Conservation (phyloP, 345 rosid genomes). For the Eucalyptus rudis region DNA sequence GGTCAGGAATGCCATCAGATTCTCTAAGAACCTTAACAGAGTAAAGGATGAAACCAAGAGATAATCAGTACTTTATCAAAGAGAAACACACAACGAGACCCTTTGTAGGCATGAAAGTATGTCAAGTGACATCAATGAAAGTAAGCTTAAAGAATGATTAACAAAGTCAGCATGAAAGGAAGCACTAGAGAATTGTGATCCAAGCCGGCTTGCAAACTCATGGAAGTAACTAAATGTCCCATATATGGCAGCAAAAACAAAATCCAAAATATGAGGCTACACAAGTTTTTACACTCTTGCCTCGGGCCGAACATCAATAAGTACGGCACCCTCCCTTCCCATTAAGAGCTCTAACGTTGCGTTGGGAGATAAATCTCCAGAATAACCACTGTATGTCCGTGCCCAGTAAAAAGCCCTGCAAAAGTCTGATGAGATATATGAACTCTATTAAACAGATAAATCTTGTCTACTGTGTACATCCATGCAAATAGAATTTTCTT, state of each 20-base stretch:
- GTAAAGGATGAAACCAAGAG: background rate
- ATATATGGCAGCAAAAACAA: background rate
- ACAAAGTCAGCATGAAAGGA: background rate
- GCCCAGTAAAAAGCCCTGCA: conserved; percentile 83
- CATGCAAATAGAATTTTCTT: background rate
- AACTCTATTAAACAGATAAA: conserved; percentile 15
- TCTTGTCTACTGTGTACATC: background rate
- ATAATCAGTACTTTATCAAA: background rate
- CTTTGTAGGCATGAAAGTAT: background rate
- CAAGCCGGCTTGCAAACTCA: background rate
- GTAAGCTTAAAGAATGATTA: background rate
- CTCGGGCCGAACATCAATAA: conserved; percentile 92
- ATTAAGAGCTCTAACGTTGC: conserved; percentile 56
- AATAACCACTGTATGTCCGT: conserved; percentile 68
- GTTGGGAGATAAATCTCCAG: conserved; percentile 83
- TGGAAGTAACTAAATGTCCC: background rate
- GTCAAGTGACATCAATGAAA: background rate
- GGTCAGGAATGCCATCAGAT: conserved; percentile 89
- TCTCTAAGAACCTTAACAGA: conserved; percentile 62
- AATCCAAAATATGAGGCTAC: background rate
- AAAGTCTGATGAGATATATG: conserved; percentile 61
- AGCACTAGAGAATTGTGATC: background rate
- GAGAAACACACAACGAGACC: background rate
- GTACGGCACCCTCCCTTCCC: conserved; percentile 56
- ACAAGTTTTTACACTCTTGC: conserved; percentile 49